Base-by-base conservation (phyloP, 208 protist genomes). In the Angomonas ambiguus region DNA sequence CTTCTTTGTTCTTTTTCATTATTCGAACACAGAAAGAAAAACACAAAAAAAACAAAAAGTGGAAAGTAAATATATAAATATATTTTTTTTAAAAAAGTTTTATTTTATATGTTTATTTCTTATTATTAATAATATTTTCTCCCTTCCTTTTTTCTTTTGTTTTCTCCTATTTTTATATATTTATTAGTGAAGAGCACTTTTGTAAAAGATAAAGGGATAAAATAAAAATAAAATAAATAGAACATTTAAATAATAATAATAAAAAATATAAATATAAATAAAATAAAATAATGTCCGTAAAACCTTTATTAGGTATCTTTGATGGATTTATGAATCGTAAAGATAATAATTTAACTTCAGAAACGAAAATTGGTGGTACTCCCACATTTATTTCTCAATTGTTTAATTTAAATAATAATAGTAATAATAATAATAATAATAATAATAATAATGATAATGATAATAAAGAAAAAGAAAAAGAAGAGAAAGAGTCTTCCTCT, bases 381-480 rank as follows among this genome's bases (percentile, higher is more conserved):
- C 4, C 53, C 53, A 30, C 28, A 16, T 59, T 35, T 30, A 22
- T 59, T 5, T 30, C 53, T 5, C 53, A 4, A 30, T 59, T 5
- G 2, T 30, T 16, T 56, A 27, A 56, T 24, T 28, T 8, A 28
- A 56, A 56, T 8, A 22, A 56, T 24, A 68, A 64, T 34, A 69
- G 51, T 38, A 72, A 70, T 32, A 66, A 76, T 33, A 56, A 66
- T 41, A 66, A 66, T 25, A 48, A 66, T 25, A 22, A 42, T 18
- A 66, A 66, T 18, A 18, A 18, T 18, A 20, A 59, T 8, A 66
- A 34, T 30, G 61, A 66, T 22, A 42, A 60, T 22, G 13, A 11
- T n/a, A n/a, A n/a, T n/a, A n/a, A n/a, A n/a, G n/a, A n/a, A n/a
- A n/a, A n/a, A n/a, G n/a, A 6, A 5, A n/a, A 8, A 18, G 4